phyloP scores from a whole-genome alignment of 306 rosid species.

The Glycine tomentella region DNA sequence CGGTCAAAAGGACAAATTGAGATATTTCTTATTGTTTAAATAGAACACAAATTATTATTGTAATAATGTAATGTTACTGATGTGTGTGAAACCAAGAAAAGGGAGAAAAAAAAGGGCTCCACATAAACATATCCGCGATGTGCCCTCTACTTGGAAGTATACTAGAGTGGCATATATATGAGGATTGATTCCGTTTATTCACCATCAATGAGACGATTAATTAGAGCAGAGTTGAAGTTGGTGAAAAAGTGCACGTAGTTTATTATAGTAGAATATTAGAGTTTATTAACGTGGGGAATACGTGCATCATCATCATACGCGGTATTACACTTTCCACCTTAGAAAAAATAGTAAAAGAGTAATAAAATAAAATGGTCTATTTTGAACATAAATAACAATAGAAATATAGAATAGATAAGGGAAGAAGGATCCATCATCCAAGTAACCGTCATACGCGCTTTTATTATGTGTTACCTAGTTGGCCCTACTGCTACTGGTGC shows the following conservation, averaged over 20 bases:
- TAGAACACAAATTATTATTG: background rate
- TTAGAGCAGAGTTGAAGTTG: background rate
- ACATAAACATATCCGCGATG: background rate
- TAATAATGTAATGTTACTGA: too few relatives aligned
- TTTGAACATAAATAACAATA: background rate
- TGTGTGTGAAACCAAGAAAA: conserved; percentile 14
- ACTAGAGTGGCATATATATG: background rate
- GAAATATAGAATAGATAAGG: background rate
- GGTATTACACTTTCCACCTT: background rate
- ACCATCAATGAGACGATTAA: background rate
- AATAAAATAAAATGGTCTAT: background rate
- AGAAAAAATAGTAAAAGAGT: too few relatives aligned
- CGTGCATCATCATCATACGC: conserved; percentile 4
- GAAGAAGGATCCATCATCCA: background rate
- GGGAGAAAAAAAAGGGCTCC: background rate
- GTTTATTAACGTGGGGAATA: background rate
- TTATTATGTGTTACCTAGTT: too few relatives aligned
- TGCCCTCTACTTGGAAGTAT: background rate
- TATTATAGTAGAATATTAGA: background rate
- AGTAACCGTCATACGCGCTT: background rate
- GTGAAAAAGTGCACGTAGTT: background rate
- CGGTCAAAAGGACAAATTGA: conserved; percentile 5
- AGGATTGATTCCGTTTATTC: background rate
- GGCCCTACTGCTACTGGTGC: too few relatives aligned
- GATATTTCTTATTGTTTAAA: background rate